These are phyloP conservation scores for Balamuthia mandrillaris DNA, from an alignment of 208 protist species.

Conservation along the genomic window DNA sequence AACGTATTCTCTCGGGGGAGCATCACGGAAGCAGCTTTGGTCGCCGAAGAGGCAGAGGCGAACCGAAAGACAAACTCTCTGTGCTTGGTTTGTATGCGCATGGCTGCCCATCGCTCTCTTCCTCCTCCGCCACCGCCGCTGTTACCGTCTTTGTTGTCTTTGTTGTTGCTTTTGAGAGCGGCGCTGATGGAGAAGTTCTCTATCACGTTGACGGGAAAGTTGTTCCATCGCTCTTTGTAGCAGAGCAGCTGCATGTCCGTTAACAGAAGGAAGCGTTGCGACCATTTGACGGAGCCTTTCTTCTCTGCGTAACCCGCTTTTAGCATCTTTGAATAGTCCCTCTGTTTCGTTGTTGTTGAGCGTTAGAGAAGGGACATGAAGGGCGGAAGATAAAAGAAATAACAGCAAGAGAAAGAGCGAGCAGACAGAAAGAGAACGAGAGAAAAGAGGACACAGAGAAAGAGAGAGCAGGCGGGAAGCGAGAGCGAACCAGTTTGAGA, in stretches of 20 bases:
- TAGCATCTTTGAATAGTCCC: constrained; percentile 6
- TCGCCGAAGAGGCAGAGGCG: no score
- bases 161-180: not conserved
- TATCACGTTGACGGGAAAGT: no score
- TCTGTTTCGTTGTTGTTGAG: not conserved
- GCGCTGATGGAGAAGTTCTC: no score
- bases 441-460: not conserved
- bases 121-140: not conserved
- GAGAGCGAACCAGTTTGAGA: no score
- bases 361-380: not conserved
- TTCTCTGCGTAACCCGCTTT: constrained; percentile 3
- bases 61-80: no score
- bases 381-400: not conserved
- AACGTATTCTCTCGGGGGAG: no score
- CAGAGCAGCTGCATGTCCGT: constrained; percentile 15
- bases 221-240: not conserved
- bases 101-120: not conserved
- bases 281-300: constrained; percentile 11
- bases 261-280: not conserved
- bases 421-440: not conserved
- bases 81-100: not conserved
- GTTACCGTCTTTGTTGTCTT: not conserved
- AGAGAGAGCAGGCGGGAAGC: no score
- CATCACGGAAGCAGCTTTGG: no score
- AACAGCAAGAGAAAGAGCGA: not conserved